Conservation (phyloP, 306 rosid species). For the Morella rubra region DNA sequence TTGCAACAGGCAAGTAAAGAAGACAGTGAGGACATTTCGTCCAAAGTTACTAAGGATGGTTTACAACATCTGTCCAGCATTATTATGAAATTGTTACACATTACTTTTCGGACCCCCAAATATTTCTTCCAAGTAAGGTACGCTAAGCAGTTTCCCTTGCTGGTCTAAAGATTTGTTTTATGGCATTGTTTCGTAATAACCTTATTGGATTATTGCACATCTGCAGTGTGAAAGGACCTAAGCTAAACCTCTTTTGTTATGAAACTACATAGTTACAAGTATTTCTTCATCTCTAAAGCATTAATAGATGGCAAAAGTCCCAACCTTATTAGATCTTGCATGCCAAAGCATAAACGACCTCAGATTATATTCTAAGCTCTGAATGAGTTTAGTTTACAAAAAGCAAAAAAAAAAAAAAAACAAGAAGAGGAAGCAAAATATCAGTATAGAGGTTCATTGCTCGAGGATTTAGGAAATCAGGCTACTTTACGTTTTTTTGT, state of each 20-base stretch:
- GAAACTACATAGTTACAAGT: background rate
- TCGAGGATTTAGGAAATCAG: background rate
- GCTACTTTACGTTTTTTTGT: background rate
- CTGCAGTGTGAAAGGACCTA: background rate
- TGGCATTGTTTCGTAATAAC: background rate
- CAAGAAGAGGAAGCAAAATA: background rate
- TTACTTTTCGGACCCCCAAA: slow-evolving; percentile 51
- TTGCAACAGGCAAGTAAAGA: slow-evolving; percentile 28
- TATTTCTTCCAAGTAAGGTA: slow-evolving; percentile 64
- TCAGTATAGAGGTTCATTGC: background rate
- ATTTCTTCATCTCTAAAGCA: background rate
- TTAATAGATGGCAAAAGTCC: background rate
- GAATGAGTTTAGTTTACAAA: background rate
- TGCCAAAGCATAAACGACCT: background rate
- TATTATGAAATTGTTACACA: slow-evolving; percentile 47
- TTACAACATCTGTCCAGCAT: slow-evolving; percentile 29
- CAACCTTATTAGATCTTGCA: background rate
- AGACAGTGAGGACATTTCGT: slow-evolving; percentile 22
- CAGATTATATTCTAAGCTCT: background rate
- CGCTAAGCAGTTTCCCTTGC: background rate
- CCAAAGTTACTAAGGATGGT: slow-evolving; percentile 33
- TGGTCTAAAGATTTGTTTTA: background rate
- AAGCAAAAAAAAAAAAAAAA: background rate
- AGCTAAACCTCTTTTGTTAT: background rate
- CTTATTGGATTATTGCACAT: slow-evolving; percentile 3